Evolutionary conservation across 2,329 filamentous ascomycete genomes (phyloP).

Genomic region (Alternaria viburni): DNA sequence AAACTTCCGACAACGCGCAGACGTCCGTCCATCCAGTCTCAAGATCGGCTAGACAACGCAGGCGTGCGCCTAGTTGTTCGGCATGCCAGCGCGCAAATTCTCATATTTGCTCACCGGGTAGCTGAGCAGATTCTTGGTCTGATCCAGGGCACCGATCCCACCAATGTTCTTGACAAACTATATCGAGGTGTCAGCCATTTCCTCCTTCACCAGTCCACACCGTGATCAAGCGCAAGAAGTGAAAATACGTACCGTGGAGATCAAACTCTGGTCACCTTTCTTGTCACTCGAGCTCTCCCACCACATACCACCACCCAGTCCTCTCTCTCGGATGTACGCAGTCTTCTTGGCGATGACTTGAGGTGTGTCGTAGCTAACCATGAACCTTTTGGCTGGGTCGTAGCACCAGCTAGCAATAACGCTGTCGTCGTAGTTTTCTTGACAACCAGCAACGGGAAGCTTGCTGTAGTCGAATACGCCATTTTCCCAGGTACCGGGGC

Average conservation of each 20-base stretch:
- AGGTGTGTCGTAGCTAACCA: constrained; percentile 47
- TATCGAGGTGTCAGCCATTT: constrained; percentile 3
- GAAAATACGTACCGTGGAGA: constrained; percentile 33
- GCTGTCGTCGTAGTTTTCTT: constrained; percentile 26
- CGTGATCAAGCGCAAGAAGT: too few relatives aligned
- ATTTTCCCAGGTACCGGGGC: constrained; percentile 43
- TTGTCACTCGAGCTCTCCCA: constrained; percentile 47
- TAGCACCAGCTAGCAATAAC: constrained; percentile 43
- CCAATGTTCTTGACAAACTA: constrained; percentile 63
- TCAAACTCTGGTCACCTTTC: constrained; percentile 37
- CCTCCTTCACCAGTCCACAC: neutral
- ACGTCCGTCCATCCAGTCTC: neutral
- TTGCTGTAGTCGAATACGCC: constrained; percentile 49
- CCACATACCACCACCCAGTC: constrained; percentile 49
- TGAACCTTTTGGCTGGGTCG: constrained; percentile 26
- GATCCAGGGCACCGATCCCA: constrained; percentile 58
- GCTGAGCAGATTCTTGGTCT: constrained; percentile 64
- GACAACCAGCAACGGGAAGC: constrained; percentile 35
- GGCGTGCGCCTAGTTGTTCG: constrained; percentile 19
- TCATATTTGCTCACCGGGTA: constrained; percentile 74
- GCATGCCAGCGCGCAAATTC: constrained; percentile 58
- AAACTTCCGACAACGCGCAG: neutral
- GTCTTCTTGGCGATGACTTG: constrained; percentile 39
- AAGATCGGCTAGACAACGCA: neutral
- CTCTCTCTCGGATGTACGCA: constrained; percentile 26